phyloP scores from a whole-genome alignment of 176 grass and related monocot species.

The Otatea glauca region DNA sequence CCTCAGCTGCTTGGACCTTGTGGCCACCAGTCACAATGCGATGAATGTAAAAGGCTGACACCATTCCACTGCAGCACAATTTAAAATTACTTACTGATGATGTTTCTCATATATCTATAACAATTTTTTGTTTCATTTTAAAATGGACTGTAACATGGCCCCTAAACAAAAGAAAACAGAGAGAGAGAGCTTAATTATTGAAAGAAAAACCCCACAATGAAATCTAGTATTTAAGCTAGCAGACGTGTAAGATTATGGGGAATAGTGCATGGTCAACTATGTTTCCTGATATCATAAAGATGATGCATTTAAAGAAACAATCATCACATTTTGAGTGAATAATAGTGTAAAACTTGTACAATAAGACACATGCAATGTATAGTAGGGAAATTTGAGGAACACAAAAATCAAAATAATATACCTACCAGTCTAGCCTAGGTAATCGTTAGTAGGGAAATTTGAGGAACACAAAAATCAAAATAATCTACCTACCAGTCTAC shows the following conservation, averaged over 20 bases:
- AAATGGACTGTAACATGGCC: neutral
- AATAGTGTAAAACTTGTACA: neutral
- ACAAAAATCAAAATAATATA: slow-evolving; percentile 4
- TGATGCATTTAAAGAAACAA: slow-evolving; percentile 14
- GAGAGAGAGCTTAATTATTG: slow-evolving; percentile 20
- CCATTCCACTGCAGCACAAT: slow-evolving; percentile 58
- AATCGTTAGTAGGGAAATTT: neutral
- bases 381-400: neutral
- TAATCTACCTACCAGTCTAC: neutral
- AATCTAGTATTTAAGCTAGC: neutral
- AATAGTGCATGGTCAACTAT: neutral
- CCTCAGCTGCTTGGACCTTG: slow-evolving; percentile 35
- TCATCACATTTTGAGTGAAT: neutral
- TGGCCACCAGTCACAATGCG: slow-evolving; percentile 37
- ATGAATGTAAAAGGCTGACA: slow-evolving; percentile 59
- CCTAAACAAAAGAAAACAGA: slow-evolving; percentile 7
- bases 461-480: neutral
- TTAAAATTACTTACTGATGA: slow-evolving; percentile 25
- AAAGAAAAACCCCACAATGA: neutral
- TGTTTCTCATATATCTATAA: slow-evolving; percentile 9
- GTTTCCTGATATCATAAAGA: neutral
- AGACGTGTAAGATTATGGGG: neutral
- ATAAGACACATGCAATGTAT: neutral
- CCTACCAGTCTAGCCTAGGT: neutral
- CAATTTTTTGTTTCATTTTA: neutral